phyloP scores from a whole-genome alignment of 2,329 filamentous ascomycete genomes.

The Chrysoporthe deuterocubensis region DNA sequence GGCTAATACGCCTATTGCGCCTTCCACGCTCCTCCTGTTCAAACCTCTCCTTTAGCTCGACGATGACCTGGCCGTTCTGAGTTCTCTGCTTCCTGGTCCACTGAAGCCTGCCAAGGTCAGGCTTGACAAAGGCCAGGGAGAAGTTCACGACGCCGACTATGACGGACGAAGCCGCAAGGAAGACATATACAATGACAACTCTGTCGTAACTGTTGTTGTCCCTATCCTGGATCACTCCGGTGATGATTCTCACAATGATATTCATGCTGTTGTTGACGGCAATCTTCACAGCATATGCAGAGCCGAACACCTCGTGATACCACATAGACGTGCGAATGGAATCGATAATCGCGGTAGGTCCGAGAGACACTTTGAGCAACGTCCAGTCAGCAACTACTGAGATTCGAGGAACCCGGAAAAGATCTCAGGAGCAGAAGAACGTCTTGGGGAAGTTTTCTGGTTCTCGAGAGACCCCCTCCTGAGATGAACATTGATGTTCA shows the following conservation, averaged over 20 bases:
- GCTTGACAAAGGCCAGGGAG: conserved; percentile 39
- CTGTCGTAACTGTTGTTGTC: conserved; percentile 60
- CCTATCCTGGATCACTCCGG: conserved; percentile 61
- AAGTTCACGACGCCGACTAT: conserved; percentile 49
- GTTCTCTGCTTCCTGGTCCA: conserved; percentile 61
- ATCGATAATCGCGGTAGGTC: conserved; percentile 64
- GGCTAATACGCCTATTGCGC: conserved; percentile 47
- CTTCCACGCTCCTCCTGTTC: conserved; percentile 39
- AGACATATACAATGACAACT: conserved; percentile 60
- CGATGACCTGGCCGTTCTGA: conserved; percentile 47
- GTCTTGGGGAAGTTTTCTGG: not conserved
- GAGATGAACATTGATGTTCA: not conserved
- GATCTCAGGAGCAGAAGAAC: not conserved
- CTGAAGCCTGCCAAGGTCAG: conserved; percentile 54
- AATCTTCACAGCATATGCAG: conserved; percentile 63
- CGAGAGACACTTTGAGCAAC: conserved; percentile 43
- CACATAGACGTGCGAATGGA: conserved; percentile 63
- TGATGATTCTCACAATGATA: conserved; percentile 61
- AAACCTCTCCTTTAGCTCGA: conserved; percentile 46
- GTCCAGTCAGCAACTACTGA: not conserved
- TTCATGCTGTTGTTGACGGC: conserved; percentile 67
- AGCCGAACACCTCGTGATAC: conserved; percentile 63
- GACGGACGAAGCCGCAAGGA: conserved; percentile 54
- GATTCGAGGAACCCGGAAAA: not conserved
- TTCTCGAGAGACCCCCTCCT: not conserved